These are phyloP conservation scores for Ogataea nonfermentans DNA, from an alignment of 805 yeast genomes.

Conservation along the genomic window DNA sequence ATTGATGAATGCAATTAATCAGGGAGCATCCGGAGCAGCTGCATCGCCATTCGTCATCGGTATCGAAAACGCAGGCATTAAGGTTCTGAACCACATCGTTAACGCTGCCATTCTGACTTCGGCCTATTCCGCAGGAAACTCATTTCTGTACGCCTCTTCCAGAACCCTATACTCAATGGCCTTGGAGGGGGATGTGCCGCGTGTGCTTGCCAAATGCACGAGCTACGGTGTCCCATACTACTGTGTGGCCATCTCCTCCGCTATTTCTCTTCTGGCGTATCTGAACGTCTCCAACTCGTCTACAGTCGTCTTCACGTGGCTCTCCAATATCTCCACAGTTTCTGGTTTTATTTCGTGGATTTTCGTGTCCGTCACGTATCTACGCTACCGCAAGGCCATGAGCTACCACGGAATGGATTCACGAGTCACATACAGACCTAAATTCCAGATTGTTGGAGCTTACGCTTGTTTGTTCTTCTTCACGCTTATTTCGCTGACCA, in stretches of 20 bases:
- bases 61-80: constrained; percentile 57
- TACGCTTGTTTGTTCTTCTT: constrained; percentile 49
- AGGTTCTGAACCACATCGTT: constrained; percentile 57
- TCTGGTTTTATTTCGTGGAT: constrained; percentile 70
- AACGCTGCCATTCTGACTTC: constrained; percentile 62
- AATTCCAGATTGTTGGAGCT: constrained; percentile 56
- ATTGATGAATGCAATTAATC: constrained; percentile 43
- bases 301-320: constrained; percentile 58
- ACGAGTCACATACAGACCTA: constrained; percentile 57
- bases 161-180: constrained; percentile 43
- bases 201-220: constrained; percentile 36
- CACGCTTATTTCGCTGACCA: constrained; percentile 57
- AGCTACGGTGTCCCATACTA: constrained; percentile 57
- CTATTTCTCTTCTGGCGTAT: constrained; percentile 47
- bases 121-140: constrained; percentile 51
- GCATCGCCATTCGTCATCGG: constrained; percentile 69
- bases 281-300: constrained; percentile 54
- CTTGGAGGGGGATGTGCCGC: constrained; percentile 40
- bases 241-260: constrained; percentile 42
- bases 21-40: constrained; percentile 51
- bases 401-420: constrained; percentile 49
- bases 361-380: constrained; percentile 48
- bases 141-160: constrained; percentile 42
- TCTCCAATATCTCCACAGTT: constrained; percentile 61
- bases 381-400: constrained; percentile 66